Base-by-base conservation (phyloP, 805 yeast species). In the Yamadazyma sp. region DNA sequence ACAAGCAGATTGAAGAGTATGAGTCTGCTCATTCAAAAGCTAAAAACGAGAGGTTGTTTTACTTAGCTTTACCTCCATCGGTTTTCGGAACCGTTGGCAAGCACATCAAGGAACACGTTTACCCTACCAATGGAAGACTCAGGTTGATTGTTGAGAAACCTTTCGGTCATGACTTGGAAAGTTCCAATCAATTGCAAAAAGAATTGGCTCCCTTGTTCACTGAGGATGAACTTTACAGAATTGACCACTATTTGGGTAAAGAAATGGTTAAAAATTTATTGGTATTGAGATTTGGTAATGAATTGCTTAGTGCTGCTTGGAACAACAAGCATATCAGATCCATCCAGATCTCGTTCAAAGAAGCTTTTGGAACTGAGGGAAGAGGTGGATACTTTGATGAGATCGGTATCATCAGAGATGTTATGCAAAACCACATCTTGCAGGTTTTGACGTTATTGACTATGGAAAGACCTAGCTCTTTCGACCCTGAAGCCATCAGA, bases 291-390 rank as follows among this genome's bases (percentile, higher is more conserved):
- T 93, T 93, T 56, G 95, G 95, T 50, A 93, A 93, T 67, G 82
- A 82, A 57, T 78, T 91, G 62, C 72, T 93, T 57, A 77, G 77
- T 55, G 87, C 95, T n/a, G 77, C 84, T 39, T 93, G 97, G 97
- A 83, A 84, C 69, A 81, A 73, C 59, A 76, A 84, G 47, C 83
- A 77, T 62, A 80, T 93, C 55, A 73, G 79, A 45, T 77, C 82
- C 26, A 81, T 93, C 45, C 96, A 91, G 71, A 80, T 93, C 50
- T 77, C 91, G 10, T 91, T 93, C 74, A 93, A 93, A 70, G 99
- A 93, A 70, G 87, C 93, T n/a, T 93, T 93, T 53, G 99, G 99
- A 39, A 93, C 99, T 27, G 96, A 93, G 67, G 99, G 99, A 40
- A 80, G 99, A 60, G 99, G 99, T 51, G 99, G 99, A 25, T 93